A percentile compares a stretch with the other conserved stretches of the same genome.
Evolutionary conservation across 257 asterid species (phyloP).

Genomic region (Primulina huaijiensis): DNA sequence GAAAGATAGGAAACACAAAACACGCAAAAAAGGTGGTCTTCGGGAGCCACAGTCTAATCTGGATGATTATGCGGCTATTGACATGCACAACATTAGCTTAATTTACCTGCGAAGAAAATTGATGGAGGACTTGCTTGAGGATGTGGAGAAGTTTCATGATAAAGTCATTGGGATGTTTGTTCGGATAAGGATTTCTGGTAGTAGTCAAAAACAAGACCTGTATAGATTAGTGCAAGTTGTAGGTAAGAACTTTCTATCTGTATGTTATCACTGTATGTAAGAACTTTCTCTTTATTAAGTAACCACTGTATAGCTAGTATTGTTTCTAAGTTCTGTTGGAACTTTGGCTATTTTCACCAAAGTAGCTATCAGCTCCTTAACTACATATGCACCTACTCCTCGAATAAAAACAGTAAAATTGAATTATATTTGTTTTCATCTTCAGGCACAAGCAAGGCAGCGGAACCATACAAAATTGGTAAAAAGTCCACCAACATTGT

Average conservation of each 20-base stretch:
- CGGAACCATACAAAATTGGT: constrained; percentile 88
- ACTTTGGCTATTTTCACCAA: constrained; percentile 11
- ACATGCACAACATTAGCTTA: constrained; percentile 83
- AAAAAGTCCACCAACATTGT: constrained; percentile 68
- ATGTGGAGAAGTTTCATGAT: constrained; percentile 60
- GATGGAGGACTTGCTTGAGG: constrained; percentile 96
- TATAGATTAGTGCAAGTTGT: constrained; percentile 98
- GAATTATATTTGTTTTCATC: constrained; percentile 26
- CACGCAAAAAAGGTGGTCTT: constrained; percentile 58
- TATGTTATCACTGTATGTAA: constrained; percentile 13
- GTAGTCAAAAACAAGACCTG: constrained; percentile 84
- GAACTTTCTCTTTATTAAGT: background rate
- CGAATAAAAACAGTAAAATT: background rate
- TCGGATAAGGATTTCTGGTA: constrained; percentile 87
- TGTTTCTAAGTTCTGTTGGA: constrained; percentile 19
- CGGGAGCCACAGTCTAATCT: constrained; percentile 81
- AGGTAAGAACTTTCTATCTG: constrained; percentile 49
- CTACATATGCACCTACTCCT: background rate
- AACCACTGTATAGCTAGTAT: background rate
- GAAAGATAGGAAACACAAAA: constrained; percentile 73
- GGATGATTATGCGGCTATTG: constrained; percentile 94
- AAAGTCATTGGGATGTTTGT: constrained; percentile 88
- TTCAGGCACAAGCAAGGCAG: constrained; percentile 81
- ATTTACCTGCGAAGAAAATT: constrained; percentile 85
- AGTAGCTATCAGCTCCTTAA: constrained; percentile 10